phyloP scores from a whole-genome alignment of 2,329 filamentous ascomycete genomes.

The Diplodia intermedia region DNA sequence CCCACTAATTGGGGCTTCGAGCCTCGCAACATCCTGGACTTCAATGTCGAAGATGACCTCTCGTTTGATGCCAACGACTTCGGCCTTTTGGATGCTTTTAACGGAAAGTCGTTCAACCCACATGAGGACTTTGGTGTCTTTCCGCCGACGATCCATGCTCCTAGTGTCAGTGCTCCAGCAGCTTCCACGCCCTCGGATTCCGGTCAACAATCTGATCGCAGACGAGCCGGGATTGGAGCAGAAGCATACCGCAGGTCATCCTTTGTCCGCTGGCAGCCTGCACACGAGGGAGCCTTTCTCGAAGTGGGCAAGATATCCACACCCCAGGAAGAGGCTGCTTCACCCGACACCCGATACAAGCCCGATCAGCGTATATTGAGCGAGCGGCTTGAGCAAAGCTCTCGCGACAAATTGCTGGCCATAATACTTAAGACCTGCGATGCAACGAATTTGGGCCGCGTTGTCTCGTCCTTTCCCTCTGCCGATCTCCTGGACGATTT shows the following conservation, averaged over 20 bases:
- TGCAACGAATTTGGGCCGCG: constrained; percentile 56
- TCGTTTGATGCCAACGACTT: constrained; percentile 56
- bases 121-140: constrained; percentile 12
- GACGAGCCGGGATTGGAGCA: constrained; percentile 20
- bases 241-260: constrained; percentile 29
- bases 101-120: constrained; percentile 51
- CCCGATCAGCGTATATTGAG: constrained; percentile 19
- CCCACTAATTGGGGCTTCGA: constrained; percentile 35
- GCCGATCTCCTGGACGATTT: constrained; percentile 66
- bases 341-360: constrained; percentile 25
- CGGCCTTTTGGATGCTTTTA: constrained; percentile 55
- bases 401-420: constrained; percentile 66
- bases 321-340: not conserved
- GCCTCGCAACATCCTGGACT: constrained; percentile 54
- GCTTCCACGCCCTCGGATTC: constrained; percentile 8
- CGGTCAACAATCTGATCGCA: not conserved
- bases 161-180: not conserved
- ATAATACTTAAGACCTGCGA: constrained; percentile 68
- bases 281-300: constrained; percentile 16
- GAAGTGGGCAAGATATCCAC: constrained; percentile 27
- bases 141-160: not conserved
- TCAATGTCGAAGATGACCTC: constrained; percentile 54
- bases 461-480: constrained; percentile 68
- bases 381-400: constrained; percentile 34
- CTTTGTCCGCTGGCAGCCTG: constrained; percentile 27